Evolutionary conservation across 2,329 filamentous ascomycete genomes (phyloP).

Genomic region (Beauveria australis): DNA sequence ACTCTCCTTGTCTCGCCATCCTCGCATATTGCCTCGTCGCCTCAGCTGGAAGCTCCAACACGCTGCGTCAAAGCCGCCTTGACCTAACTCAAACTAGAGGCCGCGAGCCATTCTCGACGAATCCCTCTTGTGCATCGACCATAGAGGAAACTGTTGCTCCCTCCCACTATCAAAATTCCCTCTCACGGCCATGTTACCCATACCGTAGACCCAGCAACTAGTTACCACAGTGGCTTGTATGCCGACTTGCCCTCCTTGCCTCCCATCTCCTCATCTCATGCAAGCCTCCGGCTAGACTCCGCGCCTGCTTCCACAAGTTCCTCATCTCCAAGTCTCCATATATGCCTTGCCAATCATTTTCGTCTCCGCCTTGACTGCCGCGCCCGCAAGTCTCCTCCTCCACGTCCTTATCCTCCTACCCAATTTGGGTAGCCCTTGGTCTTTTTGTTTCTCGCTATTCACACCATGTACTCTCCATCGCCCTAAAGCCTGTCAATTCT

Average conservation of each 20-base stretch:
- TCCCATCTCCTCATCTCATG: background rate
- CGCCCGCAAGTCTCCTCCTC: background rate
- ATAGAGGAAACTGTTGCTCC: no score
- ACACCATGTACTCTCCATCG: no score
- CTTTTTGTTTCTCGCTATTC: background rate
- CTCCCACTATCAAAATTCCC: no score
- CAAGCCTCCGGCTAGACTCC: background rate
- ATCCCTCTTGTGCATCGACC: no score
- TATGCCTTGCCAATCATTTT: background rate
- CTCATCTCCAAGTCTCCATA: background rate
- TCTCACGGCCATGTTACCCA: background rate
- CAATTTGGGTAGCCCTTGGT: conserved; percentile 2
- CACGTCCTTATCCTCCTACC: conserved; percentile 6
- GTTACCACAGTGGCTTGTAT: background rate
- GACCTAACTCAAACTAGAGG: no score
- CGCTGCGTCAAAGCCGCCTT: background rate
- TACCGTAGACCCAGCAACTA: background rate
- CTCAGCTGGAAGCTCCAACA: background rate
- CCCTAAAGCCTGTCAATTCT: background rate
- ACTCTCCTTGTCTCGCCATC: background rate
- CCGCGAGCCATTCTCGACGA: no score
- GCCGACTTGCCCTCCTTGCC: background rate
- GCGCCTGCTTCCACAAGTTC: background rate
- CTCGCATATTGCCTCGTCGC: conserved; percentile 1
- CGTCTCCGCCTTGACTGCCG: background rate